A percentile compares a stretch with the other conserved stretches of the same genome.
Conservation (phyloP, 257 asterid species). For the Ligustrum vulgare region DNA sequence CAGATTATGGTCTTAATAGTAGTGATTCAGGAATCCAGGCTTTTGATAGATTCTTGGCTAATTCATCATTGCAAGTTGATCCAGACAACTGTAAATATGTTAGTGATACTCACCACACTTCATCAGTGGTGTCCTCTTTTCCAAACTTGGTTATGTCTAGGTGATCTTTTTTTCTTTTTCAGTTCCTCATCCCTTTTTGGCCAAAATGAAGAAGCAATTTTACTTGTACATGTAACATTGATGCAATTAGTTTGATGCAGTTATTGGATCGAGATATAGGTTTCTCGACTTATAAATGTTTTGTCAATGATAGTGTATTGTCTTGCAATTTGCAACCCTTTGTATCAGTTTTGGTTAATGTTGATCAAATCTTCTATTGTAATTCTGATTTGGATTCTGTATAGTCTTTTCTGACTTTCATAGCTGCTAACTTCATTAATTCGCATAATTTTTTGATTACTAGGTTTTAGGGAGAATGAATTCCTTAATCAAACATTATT, state of each 20-base stretch:
- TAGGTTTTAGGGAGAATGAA: no score
- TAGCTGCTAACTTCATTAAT: no score
- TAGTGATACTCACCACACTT: conserved; percentile 41
- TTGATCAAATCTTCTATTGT: background rate
- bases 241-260: conserved; percentile 15
- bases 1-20: conserved; percentile 6
- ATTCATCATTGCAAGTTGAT: conserved; percentile 46
- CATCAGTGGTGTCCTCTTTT: conserved; percentile 46
- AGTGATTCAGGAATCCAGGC: conserved; percentile 27
- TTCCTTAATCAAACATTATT: no score
- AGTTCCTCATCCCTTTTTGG: background rate
- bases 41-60: conserved; percentile 28
- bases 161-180: conserved; percentile 30
- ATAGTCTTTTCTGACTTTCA: background rate
- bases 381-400: background rate
- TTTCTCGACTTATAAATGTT: conserved; percentile 5
- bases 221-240: conserved; percentile 4
- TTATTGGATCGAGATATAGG: conserved; percentile 20
- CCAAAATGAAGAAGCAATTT: background rate
- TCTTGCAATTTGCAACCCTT: background rate
- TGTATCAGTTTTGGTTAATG: background rate
- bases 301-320: background rate
- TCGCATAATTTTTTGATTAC: no score
- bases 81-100: conserved; percentile 61
- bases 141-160: conserved; percentile 73